phyloP scores from a whole-genome alignment of 192 early-diverging fungal genomes.

The Polychytrium aggregatum region DNA sequence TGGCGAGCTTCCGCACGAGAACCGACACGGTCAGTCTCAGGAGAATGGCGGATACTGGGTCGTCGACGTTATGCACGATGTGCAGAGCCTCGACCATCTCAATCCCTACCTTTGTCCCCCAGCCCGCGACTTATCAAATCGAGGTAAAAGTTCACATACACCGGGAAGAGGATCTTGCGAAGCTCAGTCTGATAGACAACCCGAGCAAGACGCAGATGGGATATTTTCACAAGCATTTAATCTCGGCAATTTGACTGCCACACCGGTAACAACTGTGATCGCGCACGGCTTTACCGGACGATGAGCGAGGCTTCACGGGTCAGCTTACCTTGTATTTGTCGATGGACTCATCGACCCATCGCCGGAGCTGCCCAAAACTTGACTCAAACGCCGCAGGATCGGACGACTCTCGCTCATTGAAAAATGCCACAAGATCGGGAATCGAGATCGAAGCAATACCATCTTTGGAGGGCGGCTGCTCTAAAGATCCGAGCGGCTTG shows the following conservation, averaged over 20 bases:
- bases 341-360: constrained; percentile 88
- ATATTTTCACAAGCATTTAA: not conserved
- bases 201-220: not conserved
- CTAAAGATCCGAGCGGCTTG: no score
- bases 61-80: not conserved
- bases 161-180: constrained; percentile 68
- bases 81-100: not conserved
- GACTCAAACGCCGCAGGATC: constrained; percentile 75
- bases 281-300: not conserved
- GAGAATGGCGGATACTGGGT: not conserved
- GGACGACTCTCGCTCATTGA: constrained; percentile 57
- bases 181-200: constrained; percentile 58
- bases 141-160: constrained; percentile 87
- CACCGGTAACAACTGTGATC: no score
- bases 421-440: constrained; percentile 54
- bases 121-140: constrained; percentile 62
- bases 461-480: no score
- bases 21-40: not conserved
- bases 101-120: constrained; percentile 25
- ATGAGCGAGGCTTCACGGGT: not conserved
- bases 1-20: constrained; percentile 36
- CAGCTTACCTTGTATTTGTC: constrained; percentile 84
- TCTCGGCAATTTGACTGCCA: no score
- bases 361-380: constrained; percentile 64
- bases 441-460: no score